phyloP scores from a whole-genome alignment of 2,329 filamentous ascomycete genomes.

The Penicillium digitatum region DNA sequence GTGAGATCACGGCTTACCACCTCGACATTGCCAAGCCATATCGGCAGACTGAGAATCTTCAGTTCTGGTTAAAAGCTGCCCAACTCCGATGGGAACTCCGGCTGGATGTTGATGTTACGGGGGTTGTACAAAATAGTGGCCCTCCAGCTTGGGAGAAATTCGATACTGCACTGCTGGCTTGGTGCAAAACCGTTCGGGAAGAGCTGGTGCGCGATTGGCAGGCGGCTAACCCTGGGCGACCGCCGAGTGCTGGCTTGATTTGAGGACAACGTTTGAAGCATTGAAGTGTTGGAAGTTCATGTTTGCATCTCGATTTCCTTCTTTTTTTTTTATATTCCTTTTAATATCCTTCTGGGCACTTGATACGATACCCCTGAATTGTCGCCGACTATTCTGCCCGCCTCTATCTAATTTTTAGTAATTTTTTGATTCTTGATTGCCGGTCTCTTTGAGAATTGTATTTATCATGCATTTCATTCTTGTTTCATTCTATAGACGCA shows the following conservation, averaged over 20 bases:
- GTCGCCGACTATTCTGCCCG: constrained; percentile 18
- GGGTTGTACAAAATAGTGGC: constrained; percentile 70
- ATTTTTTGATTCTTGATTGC: constrained; percentile 4
- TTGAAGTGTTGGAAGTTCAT: neutral
- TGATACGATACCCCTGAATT: constrained; percentile 30
- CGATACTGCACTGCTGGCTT: constrained; percentile 74
- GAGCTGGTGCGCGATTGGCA: constrained; percentile 75
- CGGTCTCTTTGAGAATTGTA: constrained; percentile 17
- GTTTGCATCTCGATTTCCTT: constrained; percentile 15
- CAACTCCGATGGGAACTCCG: constrained; percentile 89
- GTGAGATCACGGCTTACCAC: constrained; percentile 82
- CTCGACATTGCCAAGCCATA: constrained; percentile 94
- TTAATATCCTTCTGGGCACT: constrained; percentile 27
- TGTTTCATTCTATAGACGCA: constrained; percentile 7
- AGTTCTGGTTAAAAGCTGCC: constrained; percentile 94
- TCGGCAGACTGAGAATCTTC: constrained; percentile 84
- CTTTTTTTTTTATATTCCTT: constrained; percentile 14
- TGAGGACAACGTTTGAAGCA: constrained; percentile 7
- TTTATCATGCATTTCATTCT: constrained; percentile 5
- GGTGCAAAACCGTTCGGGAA: constrained; percentile 76
- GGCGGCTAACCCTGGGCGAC: constrained; percentile 32
- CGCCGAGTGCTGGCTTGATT: constrained; percentile 24
- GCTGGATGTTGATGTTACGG: constrained; percentile 78
- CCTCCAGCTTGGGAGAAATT: constrained; percentile 72
- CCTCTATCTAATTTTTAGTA: constrained; percentile 15